Evolutionary conservation across 345 rosid species (phyloP).

Genomic region (Corymbia maculata): DNA sequence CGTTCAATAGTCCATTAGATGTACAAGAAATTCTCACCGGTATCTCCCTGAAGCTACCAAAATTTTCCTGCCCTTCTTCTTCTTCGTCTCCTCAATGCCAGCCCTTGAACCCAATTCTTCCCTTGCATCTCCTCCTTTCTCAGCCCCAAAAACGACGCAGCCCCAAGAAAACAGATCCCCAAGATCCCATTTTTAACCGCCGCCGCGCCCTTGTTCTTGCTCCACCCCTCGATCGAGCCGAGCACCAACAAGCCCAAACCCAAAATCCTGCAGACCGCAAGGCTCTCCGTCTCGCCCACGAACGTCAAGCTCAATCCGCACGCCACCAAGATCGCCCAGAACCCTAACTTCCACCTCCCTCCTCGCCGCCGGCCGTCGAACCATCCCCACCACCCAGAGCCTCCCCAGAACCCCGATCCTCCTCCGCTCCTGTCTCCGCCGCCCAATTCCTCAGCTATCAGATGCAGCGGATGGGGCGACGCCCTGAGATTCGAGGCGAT

Average conservation of each 20-base stretch:
- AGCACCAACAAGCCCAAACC: conserved; percentile 13
- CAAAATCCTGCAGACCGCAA: conserved; percentile 7
- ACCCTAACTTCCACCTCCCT: conserved; percentile 4
- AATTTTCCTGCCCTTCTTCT: conserved; percentile 16
- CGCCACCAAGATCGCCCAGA: conserved; percentile 4
- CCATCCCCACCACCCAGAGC: conserved; percentile 23
- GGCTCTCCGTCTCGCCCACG: conserved; percentile 17
- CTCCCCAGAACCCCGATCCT: conserved; percentile 13
- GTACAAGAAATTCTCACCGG: neutral
- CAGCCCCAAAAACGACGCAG: conserved; percentile 13
- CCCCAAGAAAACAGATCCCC: conserved; percentile 3
- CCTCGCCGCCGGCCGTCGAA: conserved; percentile 28
- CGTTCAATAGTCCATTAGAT: neutral
- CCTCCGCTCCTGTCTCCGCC: conserved; percentile 14
- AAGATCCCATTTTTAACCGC: conserved; percentile 13
- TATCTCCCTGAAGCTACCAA: neutral
- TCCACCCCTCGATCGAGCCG: conserved; percentile 1
- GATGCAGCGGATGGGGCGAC: conserved; percentile 33
- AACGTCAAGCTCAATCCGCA: conserved; percentile 11
- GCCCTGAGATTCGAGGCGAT: conserved; percentile 28
- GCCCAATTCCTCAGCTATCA: conserved; percentile 14
- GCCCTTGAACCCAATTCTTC: conserved; percentile 10
- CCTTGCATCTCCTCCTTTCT: neutral
- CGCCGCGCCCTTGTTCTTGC: neutral
- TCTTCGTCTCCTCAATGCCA: conserved; percentile 6